Evolutionary conservation across 345 rosid genomes (phyloP).

Genomic region (Rhizophora mangle): DNA sequence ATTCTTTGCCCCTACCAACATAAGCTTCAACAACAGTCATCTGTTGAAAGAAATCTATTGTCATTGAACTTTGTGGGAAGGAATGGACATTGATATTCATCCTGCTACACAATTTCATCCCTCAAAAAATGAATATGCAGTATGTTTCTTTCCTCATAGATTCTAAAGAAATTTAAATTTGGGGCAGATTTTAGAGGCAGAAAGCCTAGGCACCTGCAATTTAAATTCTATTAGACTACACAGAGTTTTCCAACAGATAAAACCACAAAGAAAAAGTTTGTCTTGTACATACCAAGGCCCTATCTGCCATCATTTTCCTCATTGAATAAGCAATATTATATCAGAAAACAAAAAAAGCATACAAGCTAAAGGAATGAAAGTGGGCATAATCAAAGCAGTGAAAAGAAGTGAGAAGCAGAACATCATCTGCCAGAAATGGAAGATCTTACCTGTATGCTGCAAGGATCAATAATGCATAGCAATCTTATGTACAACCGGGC

Average conservation of each 20-base stretch:
- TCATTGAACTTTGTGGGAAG: neutral
- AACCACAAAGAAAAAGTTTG: neutral
- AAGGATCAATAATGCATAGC: neutral
- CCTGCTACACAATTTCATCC: neutral
- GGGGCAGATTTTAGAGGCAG: conserved; percentile 99
- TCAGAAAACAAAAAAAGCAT: too few relatives aligned
- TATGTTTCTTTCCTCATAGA: too few relatives aligned
- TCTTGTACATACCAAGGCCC: too few relatives aligned
- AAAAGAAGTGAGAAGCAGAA: neutral
- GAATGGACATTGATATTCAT: neutral
- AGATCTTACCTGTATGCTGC: neutral
- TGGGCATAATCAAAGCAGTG: neutral
- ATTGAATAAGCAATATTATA: too few relatives aligned
- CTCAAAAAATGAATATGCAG: too few relatives aligned
- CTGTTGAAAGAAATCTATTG: neutral
- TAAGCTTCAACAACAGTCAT: conserved; percentile 68
- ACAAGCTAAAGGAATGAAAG: too few relatives aligned
- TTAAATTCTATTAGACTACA: conserved; percentile 14
- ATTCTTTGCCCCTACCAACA: conserved; percentile 59
- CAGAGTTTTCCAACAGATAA: neutral
- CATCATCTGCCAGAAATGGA: neutral
- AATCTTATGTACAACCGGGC: too few relatives aligned
- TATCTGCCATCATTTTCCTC: too few relatives aligned
- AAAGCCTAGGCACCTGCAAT: conserved; percentile 87
- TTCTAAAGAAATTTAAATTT: conserved; percentile 8